These are phyloP conservation scores for Lagenaria siceraria DNA, from an alignment of 306 rosid species.

Conservation along the genomic window DNA sequence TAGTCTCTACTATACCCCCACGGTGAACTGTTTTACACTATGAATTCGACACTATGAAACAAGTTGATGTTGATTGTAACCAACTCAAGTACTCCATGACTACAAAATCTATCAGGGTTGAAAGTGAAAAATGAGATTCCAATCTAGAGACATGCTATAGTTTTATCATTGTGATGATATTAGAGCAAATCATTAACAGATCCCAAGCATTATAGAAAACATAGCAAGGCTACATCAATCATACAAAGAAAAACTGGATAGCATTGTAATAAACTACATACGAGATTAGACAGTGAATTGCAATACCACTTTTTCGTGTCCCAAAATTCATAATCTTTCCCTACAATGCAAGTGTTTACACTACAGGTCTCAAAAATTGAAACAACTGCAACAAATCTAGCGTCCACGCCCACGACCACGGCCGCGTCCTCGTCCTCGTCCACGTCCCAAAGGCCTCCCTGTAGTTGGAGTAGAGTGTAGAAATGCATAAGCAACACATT, in stretches of 20 bases:
- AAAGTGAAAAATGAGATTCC: background rate
- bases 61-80: too few species aligned
- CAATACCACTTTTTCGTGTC: background rate
- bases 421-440: slow-evolving; percentile 78
- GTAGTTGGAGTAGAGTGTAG: slow-evolving; percentile 12
- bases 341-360: slow-evolving; percentile 9
- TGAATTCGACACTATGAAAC: too few species aligned
- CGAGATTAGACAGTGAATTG: slow-evolving; percentile 2
- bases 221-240: background rate
- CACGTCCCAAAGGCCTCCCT: slow-evolving; percentile 83
- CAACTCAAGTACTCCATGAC: background rate
- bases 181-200: background rate
- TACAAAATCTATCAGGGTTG: background rate
- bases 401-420: slow-evolving; percentile 75
- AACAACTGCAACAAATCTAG: slow-evolving; percentile 16
- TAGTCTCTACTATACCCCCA: background rate
- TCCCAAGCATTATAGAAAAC: background rate
- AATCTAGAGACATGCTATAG: background rate
- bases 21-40: background rate
- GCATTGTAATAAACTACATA: background rate
- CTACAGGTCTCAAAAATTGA: slow-evolving; percentile 15
- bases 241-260: background rate
- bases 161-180: background rate
- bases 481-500: background rate
- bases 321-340: background rate